A percentile compares a stretch with the other conserved stretches of the same genome.
phyloP scores from a whole-genome alignment of 179 eudicot genomes.

The Silene noctiflora region DNA sequence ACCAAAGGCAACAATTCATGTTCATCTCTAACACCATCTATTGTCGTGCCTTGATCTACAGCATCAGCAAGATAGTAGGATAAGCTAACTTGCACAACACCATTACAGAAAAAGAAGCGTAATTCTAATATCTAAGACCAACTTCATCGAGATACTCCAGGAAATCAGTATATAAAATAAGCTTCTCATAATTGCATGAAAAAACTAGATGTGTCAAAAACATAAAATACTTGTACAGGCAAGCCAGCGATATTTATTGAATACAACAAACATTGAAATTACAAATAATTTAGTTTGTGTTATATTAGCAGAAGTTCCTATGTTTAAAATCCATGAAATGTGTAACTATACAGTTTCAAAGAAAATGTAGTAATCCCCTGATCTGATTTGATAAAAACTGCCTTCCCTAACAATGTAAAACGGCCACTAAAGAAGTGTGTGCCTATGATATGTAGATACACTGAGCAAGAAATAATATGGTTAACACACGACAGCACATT shows the following conservation, averaged over 20 bases:
- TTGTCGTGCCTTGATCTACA: conserved; percentile 35
- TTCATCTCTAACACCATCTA: conserved; percentile 28
- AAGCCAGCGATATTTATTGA: background rate
- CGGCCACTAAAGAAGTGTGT: background rate
- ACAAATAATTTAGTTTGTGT: background rate
- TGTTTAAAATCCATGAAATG: background rate
- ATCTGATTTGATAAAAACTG: background rate
- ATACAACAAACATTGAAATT: background rate
- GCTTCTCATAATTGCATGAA: conserved; percentile 10
- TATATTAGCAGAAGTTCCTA: background rate
- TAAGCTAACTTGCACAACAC: conserved; percentile 16
- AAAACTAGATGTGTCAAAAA: background rate
- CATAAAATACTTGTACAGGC: background rate
- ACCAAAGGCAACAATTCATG: conserved; percentile 50
- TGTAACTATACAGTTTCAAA: background rate
- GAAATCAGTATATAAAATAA: background rate
- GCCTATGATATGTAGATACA: background rate
- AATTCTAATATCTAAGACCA: conserved; percentile 1
- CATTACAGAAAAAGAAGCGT: background rate
- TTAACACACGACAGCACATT: background rate
- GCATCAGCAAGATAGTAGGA: conserved; percentile 4
- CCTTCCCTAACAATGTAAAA: background rate
- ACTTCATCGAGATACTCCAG: conserved; percentile 6
- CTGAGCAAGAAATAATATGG: background rate
- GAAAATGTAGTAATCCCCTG: background rate